phyloP scores from a whole-genome alignment of 2,329 filamentous ascomycete genomes.

The Blastomyces parvus region DNA sequence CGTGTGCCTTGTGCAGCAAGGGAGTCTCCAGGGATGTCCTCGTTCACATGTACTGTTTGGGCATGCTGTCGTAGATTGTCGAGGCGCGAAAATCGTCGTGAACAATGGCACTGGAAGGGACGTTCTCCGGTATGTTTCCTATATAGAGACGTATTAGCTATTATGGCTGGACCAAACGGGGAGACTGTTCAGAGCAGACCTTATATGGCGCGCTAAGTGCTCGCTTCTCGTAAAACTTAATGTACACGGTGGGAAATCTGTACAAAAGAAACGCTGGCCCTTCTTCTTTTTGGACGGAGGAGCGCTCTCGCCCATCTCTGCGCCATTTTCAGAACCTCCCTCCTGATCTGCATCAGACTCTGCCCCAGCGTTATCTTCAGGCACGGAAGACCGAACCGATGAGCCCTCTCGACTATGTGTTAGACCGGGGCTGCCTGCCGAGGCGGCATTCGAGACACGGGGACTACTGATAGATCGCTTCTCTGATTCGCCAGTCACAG shows the following conservation, averaged over 20 bases:
- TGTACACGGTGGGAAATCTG: constrained; percentile 85
- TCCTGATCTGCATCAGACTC: constrained; percentile 60
- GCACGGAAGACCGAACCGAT: constrained; percentile 13
- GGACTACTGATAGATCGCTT: constrained; percentile 3
- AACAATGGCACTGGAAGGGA: constrained; percentile 94
- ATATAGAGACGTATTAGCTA: neutral
- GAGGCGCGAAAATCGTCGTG: constrained; percentile 79
- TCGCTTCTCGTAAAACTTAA: constrained; percentile 94
- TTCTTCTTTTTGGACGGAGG: constrained; percentile 89
- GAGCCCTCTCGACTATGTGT: constrained; percentile 8
- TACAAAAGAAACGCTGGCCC: constrained; percentile 91
- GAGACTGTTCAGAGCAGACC: constrained; percentile 43
- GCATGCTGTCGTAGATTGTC: constrained; percentile 96
- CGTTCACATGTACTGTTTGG: constrained; percentile 94
- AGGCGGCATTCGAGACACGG: neutral
- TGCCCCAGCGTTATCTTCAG: constrained; percentile 64
- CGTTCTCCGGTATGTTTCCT: constrained; percentile 97
- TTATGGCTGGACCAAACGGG: neutral
- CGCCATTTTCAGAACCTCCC: constrained; percentile 53
- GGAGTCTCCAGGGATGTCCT: constrained; percentile 90
- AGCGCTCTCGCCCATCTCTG: constrained; percentile 50
- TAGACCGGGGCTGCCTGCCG: neutral
- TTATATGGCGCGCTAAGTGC: constrained; percentile 87
- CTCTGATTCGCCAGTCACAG: neutral
- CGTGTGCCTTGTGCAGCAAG: constrained; percentile 84